Conservation (phyloP, 2,329 filamentous ascomycete genomes). For the Chaetomiaceae sp. region DNA sequence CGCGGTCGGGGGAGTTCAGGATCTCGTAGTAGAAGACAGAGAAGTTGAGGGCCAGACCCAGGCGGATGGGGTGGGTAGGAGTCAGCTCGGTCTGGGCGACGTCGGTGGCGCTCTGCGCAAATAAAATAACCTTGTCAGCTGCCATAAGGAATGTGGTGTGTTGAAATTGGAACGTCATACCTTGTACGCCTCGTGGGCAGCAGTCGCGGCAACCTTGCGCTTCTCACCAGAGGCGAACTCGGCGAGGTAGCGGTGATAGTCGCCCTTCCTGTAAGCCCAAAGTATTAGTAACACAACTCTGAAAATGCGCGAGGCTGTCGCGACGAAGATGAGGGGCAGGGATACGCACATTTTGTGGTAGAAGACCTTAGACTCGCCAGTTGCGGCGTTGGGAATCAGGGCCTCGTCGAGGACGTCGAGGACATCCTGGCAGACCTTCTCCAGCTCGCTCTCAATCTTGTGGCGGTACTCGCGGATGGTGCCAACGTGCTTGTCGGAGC, state of each 20-base stretch:
- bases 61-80: slow-evolving; percentile 95
- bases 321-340: not conserved
- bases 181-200: slow-evolving; percentile 96
- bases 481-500: slow-evolving; percentile 86
- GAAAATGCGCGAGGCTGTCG: not conserved
- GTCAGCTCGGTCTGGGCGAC: slow-evolving; percentile 97
- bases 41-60: slow-evolving; percentile 97
- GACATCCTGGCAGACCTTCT: slow-evolving; percentile 97
- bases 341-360: slow-evolving; percentile 96
- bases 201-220: slow-evolving; percentile 81
- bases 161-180: slow-evolving; percentile 41
- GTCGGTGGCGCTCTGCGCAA: slow-evolving; percentile 80
- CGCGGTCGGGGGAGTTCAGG: slow-evolving; percentile 93
- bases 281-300: slow-evolving; percentile 4
- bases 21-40: slow-evolving; percentile 99
- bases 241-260: slow-evolving; percentile 93
- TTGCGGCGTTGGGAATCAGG: slow-evolving; percentile 92
- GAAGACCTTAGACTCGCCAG: slow-evolving; percentile 98
- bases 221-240: slow-evolving; percentile 92
- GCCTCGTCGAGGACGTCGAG: slow-evolving; percentile 89
- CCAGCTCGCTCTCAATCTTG: slow-evolving; percentile 97
- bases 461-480: slow-evolving; percentile 96
- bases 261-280: slow-evolving; percentile 72
- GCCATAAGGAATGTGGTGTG: not conserved
- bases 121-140: slow-evolving; percentile 16